Conservation (phyloP, 306 rosid genomes). For the Dicorynia guianensis region DNA sequence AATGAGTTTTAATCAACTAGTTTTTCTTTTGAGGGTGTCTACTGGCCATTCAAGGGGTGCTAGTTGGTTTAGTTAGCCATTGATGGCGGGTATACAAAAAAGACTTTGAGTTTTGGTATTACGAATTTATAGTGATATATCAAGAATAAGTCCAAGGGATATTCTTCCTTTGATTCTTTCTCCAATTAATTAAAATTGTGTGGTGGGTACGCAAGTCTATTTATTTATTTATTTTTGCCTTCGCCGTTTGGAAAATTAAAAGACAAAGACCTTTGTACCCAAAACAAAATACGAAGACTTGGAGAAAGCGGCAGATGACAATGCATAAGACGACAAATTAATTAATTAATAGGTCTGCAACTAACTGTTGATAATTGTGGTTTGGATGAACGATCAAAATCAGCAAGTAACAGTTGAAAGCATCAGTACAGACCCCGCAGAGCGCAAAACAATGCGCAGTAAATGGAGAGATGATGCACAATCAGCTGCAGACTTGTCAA, state of each 20-base stretch:
- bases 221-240: background rate
- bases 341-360: background rate
- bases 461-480: background rate
- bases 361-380: background rate
- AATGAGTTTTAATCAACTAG: too few species aligned
- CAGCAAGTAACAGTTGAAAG: background rate
- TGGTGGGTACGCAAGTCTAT: background rate
- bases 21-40: background rate
- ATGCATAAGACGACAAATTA: background rate
- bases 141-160: background rate
- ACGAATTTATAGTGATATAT: background rate
- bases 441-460: constrained; percentile 1
- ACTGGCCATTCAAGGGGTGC: constrained; percentile 13
- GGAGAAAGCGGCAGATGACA: background rate
- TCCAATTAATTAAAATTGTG: background rate
- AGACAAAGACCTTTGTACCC: background rate
- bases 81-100: constrained; percentile 1
- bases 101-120: background rate
- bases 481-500: background rate
- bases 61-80: constrained; percentile 37
- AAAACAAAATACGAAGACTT: background rate
- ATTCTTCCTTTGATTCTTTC: background rate
- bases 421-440: background rate
- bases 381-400: constrained; percentile 10
- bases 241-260: constrained; percentile 22